Conservation (phyloP, 2,329 filamentous ascomycete genomes). For the Falciphora oryzae region DNA sequence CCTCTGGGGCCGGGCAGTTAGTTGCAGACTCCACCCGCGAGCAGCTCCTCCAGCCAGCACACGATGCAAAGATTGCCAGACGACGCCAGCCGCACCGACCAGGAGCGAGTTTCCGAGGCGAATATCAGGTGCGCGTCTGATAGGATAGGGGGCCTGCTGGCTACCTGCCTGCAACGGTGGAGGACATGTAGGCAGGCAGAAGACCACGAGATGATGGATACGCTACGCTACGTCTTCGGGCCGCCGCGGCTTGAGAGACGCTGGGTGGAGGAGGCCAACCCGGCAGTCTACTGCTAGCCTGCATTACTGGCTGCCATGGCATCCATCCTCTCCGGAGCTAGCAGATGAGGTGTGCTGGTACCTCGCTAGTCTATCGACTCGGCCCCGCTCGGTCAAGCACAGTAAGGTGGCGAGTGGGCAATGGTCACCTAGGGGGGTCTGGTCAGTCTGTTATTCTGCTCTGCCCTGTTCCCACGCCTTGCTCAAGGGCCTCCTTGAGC, state of each 20-base stretch:
- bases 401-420: not conserved
- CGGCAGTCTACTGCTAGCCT: not conserved
- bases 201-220: not conserved
- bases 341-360: not conserved
- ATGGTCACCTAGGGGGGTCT: not conserved
- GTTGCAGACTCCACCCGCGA: not conserved
- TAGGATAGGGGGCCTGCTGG: not conserved
- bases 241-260: not conserved
- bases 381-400: not conserved
- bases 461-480: not conserved
- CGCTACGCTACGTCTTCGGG: not conserved
- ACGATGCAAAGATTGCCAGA: not conserved
- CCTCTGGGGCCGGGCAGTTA: no score
- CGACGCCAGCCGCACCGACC: not conserved
- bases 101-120: not conserved
- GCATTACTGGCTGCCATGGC: not conserved
- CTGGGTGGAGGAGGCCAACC: not conserved
- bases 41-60: not conserved
- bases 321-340: not conserved
- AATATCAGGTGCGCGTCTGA: not conserved
- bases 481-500: not conserved
- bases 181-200: not conserved
- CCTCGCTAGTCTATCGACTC: not conserved
- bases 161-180: not conserved
- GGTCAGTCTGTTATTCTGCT: not conserved